Base-by-base conservation (phyloP, 2,329 filamentous ascomycete genomes). In the Aspergillus felis region DNA sequence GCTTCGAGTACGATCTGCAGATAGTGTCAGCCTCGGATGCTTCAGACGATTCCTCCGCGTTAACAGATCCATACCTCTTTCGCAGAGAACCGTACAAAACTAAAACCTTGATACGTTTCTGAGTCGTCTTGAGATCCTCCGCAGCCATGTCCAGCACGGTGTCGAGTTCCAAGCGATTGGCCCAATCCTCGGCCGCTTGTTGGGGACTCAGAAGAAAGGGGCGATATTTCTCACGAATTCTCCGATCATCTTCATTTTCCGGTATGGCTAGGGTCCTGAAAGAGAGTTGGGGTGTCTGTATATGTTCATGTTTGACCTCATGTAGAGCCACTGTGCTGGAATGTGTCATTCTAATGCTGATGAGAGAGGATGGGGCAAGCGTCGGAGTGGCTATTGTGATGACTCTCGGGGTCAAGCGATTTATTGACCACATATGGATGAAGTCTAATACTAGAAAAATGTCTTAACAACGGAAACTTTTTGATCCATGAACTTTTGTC, bases 1-100 rank as follows among this genome's bases (percentile, higher is more conserved):
- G 76, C 4, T 78, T 74, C 0, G 84, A 87, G 65, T 84, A 88
- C 1, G 86, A 88, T 58, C 69, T 71, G 9, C 84, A 75, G 44
- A 87, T 70, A 65, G 84, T 87, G 1, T 46, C 5, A 46, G 42
- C 20, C 42, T 4, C 20, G 8, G 20, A 44, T 44, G 9, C 9
- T 22, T 22, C 8, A 5, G 2, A 12, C 7, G 41, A 44, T 2
- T 20, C 3, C n/a, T 9, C 7, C 41, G 41, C 3, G 41, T 10
- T 20, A 22, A 22, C 8, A 10, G 42, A 24, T 46, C 22, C n/a
- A 46, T 24, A 46, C 44, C 44, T 47, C 12, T 47, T 27, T 2
- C 44, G 44, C 22, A 47, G 4, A 5, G 44, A 47, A 14, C 86
- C 85, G 66, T 85, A 84, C 0, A 88, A 68, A 0, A 88, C 83